phyloP scores from a whole-genome alignment of 306 rosid species.

The Vicia faba region DNA sequence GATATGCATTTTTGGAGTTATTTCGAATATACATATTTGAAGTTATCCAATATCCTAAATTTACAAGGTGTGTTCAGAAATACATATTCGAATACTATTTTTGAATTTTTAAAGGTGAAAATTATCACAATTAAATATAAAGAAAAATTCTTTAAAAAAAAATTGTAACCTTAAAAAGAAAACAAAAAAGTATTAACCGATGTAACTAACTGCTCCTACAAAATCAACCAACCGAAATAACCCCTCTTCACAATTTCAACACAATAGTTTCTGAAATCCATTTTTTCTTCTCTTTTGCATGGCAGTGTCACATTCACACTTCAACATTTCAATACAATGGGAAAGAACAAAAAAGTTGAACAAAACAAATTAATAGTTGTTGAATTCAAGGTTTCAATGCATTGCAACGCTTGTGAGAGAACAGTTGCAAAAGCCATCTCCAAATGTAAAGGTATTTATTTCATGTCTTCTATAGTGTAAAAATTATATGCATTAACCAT shows the following conservation, averaged over 20 bases:
- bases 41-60: too few species aligned
- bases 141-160: too few species aligned
- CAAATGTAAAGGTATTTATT: conserved; percentile 62
- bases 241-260: neutral
- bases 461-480: too few species aligned
- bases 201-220: conserved; percentile 17
- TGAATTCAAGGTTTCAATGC: conserved; percentile 71
- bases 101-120: too few species aligned
- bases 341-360: conserved; percentile 49
- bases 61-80: too few species aligned
- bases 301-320: conserved; percentile 1
- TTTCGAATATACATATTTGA: too few species aligned
- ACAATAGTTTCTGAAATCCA: neutral
- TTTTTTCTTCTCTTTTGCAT: conserved; percentile 20
- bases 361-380: conserved; percentile 43
- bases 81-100: too few species aligned
- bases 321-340: conserved; percentile 50
- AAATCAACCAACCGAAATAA: neutral
- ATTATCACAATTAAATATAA: too few species aligned
- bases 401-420: conserved; percentile 83
- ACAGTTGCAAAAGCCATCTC: conserved; percentile 63
- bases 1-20: too few species aligned
- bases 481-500: neutral
- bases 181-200: conserved; percentile 18
- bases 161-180: neutral